These are phyloP conservation scores for Diaporthe nobilis DNA, from an alignment of 2,329 filamentous ascomycete genomes.

Conservation along the genomic window DNA sequence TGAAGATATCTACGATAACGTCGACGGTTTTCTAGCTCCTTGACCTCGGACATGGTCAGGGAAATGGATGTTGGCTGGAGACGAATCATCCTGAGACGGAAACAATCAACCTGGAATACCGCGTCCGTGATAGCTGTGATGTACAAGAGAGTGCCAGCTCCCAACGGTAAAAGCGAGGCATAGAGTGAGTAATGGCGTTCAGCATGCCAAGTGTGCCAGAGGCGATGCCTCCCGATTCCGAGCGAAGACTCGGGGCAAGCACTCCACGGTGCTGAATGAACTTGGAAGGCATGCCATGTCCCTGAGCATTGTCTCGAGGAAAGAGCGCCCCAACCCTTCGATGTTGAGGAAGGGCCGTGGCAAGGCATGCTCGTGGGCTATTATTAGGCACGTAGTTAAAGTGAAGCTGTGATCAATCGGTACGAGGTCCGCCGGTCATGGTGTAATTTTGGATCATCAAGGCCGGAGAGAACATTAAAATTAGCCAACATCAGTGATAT, in stretches of 20 bases:
- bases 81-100: slow-evolving; percentile 55
- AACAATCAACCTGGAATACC: background rate
- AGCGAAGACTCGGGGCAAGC: background rate
- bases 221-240: background rate
- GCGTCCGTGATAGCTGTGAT: background rate
- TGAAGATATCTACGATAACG: slow-evolving; percentile 52
- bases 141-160: background rate
- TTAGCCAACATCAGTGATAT: slow-evolving; percentile 3
- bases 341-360: background rate
- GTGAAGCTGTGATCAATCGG: background rate
- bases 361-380: background rate
- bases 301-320: background rate
- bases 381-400: background rate
- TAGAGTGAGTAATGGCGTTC: background rate
- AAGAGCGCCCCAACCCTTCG: background rate
- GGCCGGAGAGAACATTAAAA: slow-evolving; percentile 5
- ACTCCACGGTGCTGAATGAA: background rate
- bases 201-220: background rate
- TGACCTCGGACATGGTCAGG: slow-evolving; percentile 58
- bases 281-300: background rate
- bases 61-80: slow-evolving; percentile 56
- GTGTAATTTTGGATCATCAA: slow-evolving; percentile 14
- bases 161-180: background rate
- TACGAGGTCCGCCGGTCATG: slow-evolving; percentile 1
- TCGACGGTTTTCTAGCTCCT: slow-evolving; percentile 54